Evolutionary conservation across 2,329 filamentous ascomycete genomes (phyloP), one percentile per base, ranked within the genome.

Genomic region (Alternaria sp.): DNA sequence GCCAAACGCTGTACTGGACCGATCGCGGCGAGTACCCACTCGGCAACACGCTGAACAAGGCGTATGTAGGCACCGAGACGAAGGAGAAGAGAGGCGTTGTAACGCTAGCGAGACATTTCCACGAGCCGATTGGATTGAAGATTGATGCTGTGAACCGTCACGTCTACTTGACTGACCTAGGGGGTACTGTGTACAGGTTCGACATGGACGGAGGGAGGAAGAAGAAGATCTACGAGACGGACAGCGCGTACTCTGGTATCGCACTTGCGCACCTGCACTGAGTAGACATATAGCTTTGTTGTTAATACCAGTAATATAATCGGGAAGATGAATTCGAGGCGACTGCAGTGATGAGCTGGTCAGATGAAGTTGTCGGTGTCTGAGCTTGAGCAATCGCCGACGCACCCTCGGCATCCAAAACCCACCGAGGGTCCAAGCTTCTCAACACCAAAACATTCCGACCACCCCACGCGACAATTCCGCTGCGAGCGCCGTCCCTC

Each of bases 1-100:
- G 72, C 3, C 71, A 81, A 26, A 78, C 73, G 1, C 76, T 90
- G 25, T 89, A 87, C 73, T 89, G 87, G 88, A 88, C 87, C 0
- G 88, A 89, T 66, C 80, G 88, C 0, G 88, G 87, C 5, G 87
- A 89, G 65, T 74, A 84, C 1, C 87, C 87, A 0, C 70, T 75
- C 9, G 87, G 87, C 0, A 88, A 87, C 69, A 83, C 82, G 11
- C 65, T 89, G 61, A 87, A 88, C 69, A 73, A 80, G 6, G 77
- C 77, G 1, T 58, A 56, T 23, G 26, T 47, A 10, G 49, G 57
- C 9, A 40, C 66, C 3, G 46, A 58, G 8, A n/a, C 5, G 13
- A 46, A 58, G n/a, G 50, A 58, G 7, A n/a, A 54, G 1, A 26
- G 43, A 12, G 56, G 49, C 6, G 59, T 62, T 26, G 52, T 47